Evolutionary conservation across 371 early-diverging fungal genomes (phyloP), one percentile per base, ranked within the genome.

Genomic region (Mucor sp.): DNA sequence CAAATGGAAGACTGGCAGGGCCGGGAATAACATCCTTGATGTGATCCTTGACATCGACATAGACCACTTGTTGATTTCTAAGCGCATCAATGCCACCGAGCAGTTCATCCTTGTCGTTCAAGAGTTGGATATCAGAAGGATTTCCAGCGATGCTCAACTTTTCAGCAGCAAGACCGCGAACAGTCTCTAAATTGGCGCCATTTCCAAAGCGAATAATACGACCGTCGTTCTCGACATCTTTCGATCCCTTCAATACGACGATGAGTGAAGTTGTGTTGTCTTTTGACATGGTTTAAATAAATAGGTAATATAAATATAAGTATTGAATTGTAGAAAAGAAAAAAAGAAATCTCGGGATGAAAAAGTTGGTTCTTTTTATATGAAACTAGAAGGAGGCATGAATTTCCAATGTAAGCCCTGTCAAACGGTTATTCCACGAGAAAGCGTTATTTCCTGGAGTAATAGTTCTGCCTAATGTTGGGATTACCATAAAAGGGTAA

Each of bases 211-310:
- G 74, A 30, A 77, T 67, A 28, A 77, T 77, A 11, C 58, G 68
- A 0, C 78, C 78, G 15, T 77, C 72, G 12, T 65, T 59, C 66
- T 77, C 78, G 25, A 74, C 33, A 61, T 72, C 59, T 14, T 44
- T 33, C 6, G 63, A 25, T 17, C 70, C 72, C 39, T 68, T 69
- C 28, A 74, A 43, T 8, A 60, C 72, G 37, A 72, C 68, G 60
- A 77, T 77, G 28, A 77, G 33, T 19, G 78, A 72, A 14, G 75
- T 77, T 41, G 70, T 69, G 14, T 67, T 67, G 11, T 72, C 69
- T 61, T 64, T 56, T 41, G 59, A 28, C 68, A 68, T 68, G 8
- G 8, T 44, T 19, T 44, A 44, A 44, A 44, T 44, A 44, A 44
- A 44, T 44, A 44, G n/a, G n/a, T n/a, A 44, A 44, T 37, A 33